Conservation (phyloP, 768 basidiomycete species). For the Naganishia vaughanmartiniae region DNA sequence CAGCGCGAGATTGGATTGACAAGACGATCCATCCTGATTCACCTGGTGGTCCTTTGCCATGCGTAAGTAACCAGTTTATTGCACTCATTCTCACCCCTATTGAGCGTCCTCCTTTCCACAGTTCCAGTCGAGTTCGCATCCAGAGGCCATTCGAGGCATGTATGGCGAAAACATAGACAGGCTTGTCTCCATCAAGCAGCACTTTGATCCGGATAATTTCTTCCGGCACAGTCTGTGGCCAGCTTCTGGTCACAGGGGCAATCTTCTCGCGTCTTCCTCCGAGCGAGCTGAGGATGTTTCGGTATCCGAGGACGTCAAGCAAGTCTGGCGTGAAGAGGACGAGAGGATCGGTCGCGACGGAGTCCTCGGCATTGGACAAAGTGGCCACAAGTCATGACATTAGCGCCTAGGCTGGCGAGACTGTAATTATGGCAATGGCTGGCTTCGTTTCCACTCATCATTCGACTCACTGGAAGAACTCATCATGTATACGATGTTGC, state of each 20-base stretch:
- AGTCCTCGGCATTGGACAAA: constrained; percentile 8
- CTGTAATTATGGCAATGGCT: too few species aligned
- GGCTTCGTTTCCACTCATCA: too few species aligned
- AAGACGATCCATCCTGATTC: constrained; percentile 69
- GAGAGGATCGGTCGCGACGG: constrained; percentile 20
- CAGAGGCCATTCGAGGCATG: constrained; percentile 39
- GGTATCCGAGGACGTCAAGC: constrained; percentile 9
- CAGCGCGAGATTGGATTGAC: constrained; percentile 87
- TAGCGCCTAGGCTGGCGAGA: not conserved
- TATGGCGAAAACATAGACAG: constrained; percentile 74
- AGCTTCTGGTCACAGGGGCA: constrained; percentile 6
- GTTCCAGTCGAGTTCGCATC: constrained; percentile 46
- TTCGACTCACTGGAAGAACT: not conserved
- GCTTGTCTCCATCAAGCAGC: constrained; percentile 67
- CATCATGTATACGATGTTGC: too few species aligned
- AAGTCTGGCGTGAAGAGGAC: constrained; percentile 16
- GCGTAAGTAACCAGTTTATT: constrained; percentile 59
- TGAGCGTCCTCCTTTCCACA: constrained; percentile 25
- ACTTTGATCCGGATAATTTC: constrained; percentile 72
- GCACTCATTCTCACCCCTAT: not conserved
- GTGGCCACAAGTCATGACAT: not conserved
- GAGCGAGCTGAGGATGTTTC: constrained; percentile 5
- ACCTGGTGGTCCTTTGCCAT: constrained; percentile 77
- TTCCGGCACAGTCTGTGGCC: constrained; percentile 83
- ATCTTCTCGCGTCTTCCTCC: not conserved